Evolutionary conservation across 2,329 filamentous ascomycete genomes (phyloP), one percentile per base, ranked within the genome.

Genomic region (Tolypocladium ophioglossoides): DNA sequence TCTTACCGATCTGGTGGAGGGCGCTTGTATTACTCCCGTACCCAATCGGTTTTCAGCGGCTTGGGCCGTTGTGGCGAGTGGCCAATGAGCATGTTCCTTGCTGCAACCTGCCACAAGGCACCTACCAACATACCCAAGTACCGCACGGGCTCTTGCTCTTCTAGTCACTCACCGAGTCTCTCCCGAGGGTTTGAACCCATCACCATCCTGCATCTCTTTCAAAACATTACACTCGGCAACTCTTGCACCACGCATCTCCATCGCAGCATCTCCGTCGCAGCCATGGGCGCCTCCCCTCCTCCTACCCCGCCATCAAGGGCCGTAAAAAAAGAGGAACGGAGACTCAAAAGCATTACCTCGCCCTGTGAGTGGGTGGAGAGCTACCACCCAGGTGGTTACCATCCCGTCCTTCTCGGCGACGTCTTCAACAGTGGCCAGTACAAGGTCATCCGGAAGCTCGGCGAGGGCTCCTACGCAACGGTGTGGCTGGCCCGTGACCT

Each of bases 381-480:
- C 38, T 75, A 76, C 58, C 59, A 55, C 6, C 63, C 63, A 10
- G 72, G 73, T 1, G 71, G 73, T 24, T 76, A 69, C 53, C 72
- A 77, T 60, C 73, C 74, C 3, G 65, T 74, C 9, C 62, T 58
- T 5, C 63, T 78, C 5, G 72, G 71, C 24, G 71, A 77, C 52
- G 53, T 59, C 1, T 74, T 77, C 56, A 66, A 52, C 2, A 53
- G 68, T 52, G 69, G 64, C 22, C 68, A 71, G 37, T 78, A 77
- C 57, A 66, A 66, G 52, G 62, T 76, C 40, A 59, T 73, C 39
- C 66, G 73, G 50, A 78, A 78, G 59, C 63, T 77, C 37, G 74
- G 74, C 40, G 71, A 66, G 38, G 74, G 75, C 30, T 68, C 69
- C 3, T 75, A 62, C 57, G 74, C 72, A 3, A 78, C 74, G 0